Percentiles rank a stretch among this genome's conserved stretches.
Conservation (phyloP, 2,329 filamentous ascomycete genomes). For the Hymenoscyphus fraxineus region DNA sequence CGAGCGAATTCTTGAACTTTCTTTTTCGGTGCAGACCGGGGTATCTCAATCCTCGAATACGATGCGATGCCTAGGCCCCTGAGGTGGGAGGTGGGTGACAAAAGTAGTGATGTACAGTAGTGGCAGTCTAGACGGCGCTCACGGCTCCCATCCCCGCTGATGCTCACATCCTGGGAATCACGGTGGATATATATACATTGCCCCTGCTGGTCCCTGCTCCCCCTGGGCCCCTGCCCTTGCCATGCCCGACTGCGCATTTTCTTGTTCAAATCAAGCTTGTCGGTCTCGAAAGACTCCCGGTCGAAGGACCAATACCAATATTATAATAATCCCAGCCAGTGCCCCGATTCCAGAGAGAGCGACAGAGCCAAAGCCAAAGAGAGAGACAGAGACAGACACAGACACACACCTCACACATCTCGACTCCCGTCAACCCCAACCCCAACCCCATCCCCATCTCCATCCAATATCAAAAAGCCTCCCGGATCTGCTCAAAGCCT, state of each 20-base stretch:
- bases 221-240: slow-evolving; percentile 4
- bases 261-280: not conserved
- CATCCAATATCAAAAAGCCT: slow-evolving; percentile 1
- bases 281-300: slow-evolving; percentile 5
- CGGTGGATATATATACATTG: not conserved
- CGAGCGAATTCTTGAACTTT: not conserved
- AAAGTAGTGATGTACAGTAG: not conserved
- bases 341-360: slow-evolving; percentile 13
- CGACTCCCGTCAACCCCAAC: slow-evolving; percentile 1
- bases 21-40: not conserved
- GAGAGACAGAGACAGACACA: not conserved
- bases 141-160: not conserved
- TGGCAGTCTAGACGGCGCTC: not conserved
- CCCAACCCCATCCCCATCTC: slow-evolving; percentile 14
- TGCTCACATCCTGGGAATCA: not conserved
- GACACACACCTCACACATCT: too few species aligned
- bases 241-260: slow-evolving; percentile 13
- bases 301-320: slow-evolving; percentile 12
- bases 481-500: slow-evolving; percentile 11
- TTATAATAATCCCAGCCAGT: slow-evolving; percentile 20
- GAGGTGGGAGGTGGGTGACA: too few species aligned
- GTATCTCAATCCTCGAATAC: not conserved
- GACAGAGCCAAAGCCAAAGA: too few species aligned
- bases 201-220: slow-evolving; percentile 2
- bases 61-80: not conserved